phyloP scores from a whole-genome alignment of 2,329 filamentous ascomycete species.

The Colletotrichum gloeosporioides region DNA sequence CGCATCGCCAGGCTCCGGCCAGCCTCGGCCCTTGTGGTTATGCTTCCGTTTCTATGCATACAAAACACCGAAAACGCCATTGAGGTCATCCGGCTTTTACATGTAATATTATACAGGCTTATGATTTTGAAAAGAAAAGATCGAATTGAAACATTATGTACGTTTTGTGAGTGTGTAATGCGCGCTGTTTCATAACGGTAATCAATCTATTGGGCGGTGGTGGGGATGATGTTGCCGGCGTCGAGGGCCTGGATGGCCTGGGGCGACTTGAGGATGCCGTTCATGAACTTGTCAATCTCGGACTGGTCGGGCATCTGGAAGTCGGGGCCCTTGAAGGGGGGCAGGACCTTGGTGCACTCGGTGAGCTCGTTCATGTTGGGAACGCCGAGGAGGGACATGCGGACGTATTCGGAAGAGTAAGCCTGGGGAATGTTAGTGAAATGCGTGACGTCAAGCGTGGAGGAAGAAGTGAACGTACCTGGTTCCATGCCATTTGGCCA shows the following conservation, averaged over 20 bases:
- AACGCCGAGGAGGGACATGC: slow-evolving; percentile 60
- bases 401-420: slow-evolving; percentile 58
- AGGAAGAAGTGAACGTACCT: slow-evolving; percentile 29
- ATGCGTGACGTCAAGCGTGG: no score
- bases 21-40: slow-evolving; percentile 12
- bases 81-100: neutral
- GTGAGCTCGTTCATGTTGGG: slow-evolving; percentile 60
- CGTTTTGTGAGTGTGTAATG: neutral
- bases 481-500: slow-evolving; percentile 45
- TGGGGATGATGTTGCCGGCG: slow-evolving; percentile 21
- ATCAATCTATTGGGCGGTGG: neutral
- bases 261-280: neutral
- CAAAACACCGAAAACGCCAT: neutral
- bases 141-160: neutral
- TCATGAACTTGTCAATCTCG: neutral
- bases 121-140: neutral
- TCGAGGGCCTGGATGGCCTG: slow-evolving; percentile 4
- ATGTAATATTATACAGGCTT: neutral
- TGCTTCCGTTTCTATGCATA: neutral
- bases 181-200: neutral
- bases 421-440: slow-evolving; percentile 34
- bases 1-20: slow-evolving; percentile 10
- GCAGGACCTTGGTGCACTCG: slow-evolving; percentile 60
- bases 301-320: slow-evolving; percentile 10
- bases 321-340: slow-evolving; percentile 30